Conservation (phyloP, 1,284 basidiomycete genomes). For the Ceratobasidium sp. region DNA sequence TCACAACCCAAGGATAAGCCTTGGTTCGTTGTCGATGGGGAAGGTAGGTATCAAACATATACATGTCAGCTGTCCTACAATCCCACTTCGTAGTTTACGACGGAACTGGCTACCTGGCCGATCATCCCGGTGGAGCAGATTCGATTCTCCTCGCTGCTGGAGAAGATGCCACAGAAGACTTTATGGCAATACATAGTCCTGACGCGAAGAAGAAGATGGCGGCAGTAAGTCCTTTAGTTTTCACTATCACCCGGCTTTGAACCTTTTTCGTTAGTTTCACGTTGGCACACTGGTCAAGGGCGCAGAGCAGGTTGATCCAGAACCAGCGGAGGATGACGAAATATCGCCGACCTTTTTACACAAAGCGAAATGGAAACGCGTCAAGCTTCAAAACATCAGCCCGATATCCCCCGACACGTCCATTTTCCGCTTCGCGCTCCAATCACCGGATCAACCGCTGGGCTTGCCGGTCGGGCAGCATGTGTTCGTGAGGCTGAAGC, state of each 20-base stretch:
- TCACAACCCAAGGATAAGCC: constrained; percentile 57
- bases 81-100: constrained; percentile 63
- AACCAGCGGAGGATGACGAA: background rate
- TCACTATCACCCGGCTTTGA: constrained; percentile 28
- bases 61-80: no score
- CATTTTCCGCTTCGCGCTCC: constrained; percentile 63
- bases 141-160: constrained; percentile 67
- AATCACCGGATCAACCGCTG: constrained; percentile 55
- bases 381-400: constrained; percentile 54
- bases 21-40: constrained; percentile 68
- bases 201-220: constrained; percentile 59
- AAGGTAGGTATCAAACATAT: constrained; percentile 45
- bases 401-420: constrained; percentile 60
- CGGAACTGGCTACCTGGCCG: constrained; percentile 61
- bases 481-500: constrained; percentile 60
- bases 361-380: constrained; percentile 62
- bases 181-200: constrained; percentile 63
- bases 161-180: constrained; percentile 70
- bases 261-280: constrained; percentile 49
- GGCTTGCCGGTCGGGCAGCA: constrained; percentile 73
- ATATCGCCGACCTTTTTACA: constrained; percentile 55
- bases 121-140: constrained; percentile 70
- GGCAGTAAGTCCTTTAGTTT: constrained; percentile 49
- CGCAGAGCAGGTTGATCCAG: background rate
- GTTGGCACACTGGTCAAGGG: constrained; percentile 54